These are phyloP conservation scores for Gymnopilus junonius DNA, from an alignment of 768 basidiomycete genomes.

Conservation along the genomic window DNA sequence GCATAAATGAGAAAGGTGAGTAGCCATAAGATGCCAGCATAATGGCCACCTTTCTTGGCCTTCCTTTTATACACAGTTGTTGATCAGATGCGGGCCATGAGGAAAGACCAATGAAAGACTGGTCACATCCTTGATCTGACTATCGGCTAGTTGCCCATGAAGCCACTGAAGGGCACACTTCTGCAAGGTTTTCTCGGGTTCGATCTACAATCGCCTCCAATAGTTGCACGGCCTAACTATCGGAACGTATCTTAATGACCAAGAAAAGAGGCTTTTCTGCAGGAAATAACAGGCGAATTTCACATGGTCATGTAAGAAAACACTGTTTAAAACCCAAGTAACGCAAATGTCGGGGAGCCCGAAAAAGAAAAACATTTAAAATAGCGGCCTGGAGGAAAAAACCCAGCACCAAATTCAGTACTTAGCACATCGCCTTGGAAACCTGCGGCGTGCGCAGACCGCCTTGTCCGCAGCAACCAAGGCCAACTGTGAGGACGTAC, in stretches of 20 bases:
- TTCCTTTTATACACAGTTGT: slow-evolving; percentile 5
- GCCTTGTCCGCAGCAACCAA: no score
- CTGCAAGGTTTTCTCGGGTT: slow-evolving; percentile 13
- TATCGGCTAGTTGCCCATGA: slow-evolving; percentile 10
- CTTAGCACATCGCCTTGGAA: background rate
- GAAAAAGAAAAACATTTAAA: no score
- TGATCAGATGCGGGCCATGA: background rate
- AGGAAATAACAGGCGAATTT: slow-evolving; percentile 20
- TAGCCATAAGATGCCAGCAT: no score
- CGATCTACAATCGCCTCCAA: slow-evolving; percentile 7
- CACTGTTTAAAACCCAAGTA: no score
- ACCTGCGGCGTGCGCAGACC: background rate
- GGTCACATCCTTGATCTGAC: background rate
- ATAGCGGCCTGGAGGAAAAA: no score
- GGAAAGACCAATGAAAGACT: background rate
- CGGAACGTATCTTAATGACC: slow-evolving; percentile 7
- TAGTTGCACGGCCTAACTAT: slow-evolving; percentile 8
- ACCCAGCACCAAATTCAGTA: no score
- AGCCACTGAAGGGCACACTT: slow-evolving; percentile 19
- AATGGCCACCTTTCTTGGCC: background rate
- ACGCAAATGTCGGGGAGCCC: no score
- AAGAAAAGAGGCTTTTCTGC: slow-evolving; percentile 14
- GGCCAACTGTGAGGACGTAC: no score
- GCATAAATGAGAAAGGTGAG: no score
- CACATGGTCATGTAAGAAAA: no score